Evolutionary conservation across 163 green algal species (phyloP).

Genomic region (Picocystis sp.): DNA sequence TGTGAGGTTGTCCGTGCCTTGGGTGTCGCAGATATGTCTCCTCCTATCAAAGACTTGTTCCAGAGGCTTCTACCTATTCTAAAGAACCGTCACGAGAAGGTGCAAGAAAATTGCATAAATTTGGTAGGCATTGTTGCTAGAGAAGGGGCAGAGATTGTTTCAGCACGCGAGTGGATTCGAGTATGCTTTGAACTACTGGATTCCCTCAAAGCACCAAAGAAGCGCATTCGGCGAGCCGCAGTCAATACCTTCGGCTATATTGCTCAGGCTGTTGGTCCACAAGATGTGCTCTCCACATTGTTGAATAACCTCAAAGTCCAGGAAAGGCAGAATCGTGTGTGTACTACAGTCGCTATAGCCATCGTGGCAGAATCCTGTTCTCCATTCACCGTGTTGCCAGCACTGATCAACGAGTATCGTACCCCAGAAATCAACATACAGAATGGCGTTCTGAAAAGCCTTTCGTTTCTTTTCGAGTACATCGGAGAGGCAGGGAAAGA

Average conservation of each 20-base stretch:
- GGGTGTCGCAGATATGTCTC: slow-evolving; percentile 96
- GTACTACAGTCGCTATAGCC: slow-evolving; percentile 96
- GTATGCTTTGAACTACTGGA: slow-evolving; percentile 99
- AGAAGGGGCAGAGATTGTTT: slow-evolving; percentile 78
- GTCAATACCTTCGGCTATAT: slow-evolving; percentile 99
- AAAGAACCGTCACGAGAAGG: slow-evolving; percentile 82
- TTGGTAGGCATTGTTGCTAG: slow-evolving; percentile 95
- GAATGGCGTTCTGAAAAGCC: slow-evolving; percentile 92
- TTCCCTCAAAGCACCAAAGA: slow-evolving; percentile 72
- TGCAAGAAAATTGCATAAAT: slow-evolving; percentile 97
- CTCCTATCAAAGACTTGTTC: slow-evolving; percentile 98
- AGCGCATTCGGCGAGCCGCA: slow-evolving; percentile 40
- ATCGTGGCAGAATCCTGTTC: slow-evolving; percentile 98
- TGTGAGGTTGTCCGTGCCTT: slow-evolving; percentile 87
- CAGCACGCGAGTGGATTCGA: slow-evolving; percentile 97
- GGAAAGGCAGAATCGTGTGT: slow-evolving; percentile 96
- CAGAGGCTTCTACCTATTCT: slow-evolving; percentile 92
- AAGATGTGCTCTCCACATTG: slow-evolving; percentile 95
- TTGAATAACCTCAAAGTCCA: slow-evolving; percentile 99
- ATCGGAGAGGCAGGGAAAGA: slow-evolving; percentile 96
- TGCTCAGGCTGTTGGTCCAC: slow-evolving; percentile 90
- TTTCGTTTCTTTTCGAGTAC: slow-evolving; percentile 99
- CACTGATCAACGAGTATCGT: slow-evolving; percentile 97
- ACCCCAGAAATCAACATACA: slow-evolving; percentile 92
- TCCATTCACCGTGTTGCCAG: slow-evolving; percentile 96